phyloP scores from a whole-genome alignment of 495 filamentous ascomycete species.

The Cercophora sp. region DNA sequence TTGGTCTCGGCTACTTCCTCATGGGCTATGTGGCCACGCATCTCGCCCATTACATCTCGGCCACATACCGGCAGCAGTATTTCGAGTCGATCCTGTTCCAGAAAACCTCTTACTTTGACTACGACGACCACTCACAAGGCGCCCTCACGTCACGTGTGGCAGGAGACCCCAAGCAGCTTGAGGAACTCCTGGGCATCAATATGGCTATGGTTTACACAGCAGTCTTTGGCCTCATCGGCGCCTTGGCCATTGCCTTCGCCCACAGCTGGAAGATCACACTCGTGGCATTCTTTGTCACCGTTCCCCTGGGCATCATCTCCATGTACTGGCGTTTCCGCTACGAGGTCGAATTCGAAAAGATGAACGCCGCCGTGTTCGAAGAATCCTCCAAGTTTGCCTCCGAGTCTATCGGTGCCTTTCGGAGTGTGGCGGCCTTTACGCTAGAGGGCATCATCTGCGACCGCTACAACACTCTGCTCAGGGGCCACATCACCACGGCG shows the following conservation, averaged over 20 bases:
- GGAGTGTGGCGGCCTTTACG: constrained; percentile 53
- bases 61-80: constrained; percentile 55
- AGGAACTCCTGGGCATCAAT: constrained; percentile 57
- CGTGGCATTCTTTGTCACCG: constrained; percentile 43
- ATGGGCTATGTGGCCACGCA: constrained; percentile 51
- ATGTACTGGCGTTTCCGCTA: constrained; percentile 51
- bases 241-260: constrained; percentile 46
- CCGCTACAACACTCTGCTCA: constrained; percentile 47
- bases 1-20: constrained; percentile 47
- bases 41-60: constrained; percentile 48
- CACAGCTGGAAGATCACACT: constrained; percentile 57
- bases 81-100: constrained; percentile 55
- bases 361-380: constrained; percentile 49
- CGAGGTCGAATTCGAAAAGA: constrained; percentile 49
- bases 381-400: constrained; percentile 55
- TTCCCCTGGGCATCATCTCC: constrained; percentile 47
- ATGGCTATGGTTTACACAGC: constrained; percentile 49
- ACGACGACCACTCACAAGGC: constrained; percentile 43
- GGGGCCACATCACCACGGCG: constrained; percentile 47
- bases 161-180: constrained; percentile 57
- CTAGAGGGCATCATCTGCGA: constrained; percentile 49
- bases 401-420: constrained; percentile 53
- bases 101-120: constrained; percentile 55
- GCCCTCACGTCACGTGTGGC: constrained; percentile 49
- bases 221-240: constrained; percentile 45